Conservation (phyloP, 768 basidiomycete genomes). For the Tylopilus rubrobrunneus region DNA sequence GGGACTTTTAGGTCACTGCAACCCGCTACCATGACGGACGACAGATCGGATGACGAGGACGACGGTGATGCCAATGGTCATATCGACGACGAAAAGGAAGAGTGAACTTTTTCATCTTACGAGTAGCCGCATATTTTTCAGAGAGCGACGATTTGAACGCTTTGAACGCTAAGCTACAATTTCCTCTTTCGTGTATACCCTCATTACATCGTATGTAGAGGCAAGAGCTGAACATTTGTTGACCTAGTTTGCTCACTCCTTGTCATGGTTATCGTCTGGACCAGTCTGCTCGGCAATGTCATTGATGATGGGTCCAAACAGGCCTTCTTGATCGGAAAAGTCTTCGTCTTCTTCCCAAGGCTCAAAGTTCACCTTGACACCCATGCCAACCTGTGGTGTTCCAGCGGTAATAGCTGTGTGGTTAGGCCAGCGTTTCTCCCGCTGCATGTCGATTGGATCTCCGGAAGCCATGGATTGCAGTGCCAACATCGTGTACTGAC, state of each 20-base stretch:
- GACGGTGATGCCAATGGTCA: conserved; percentile 37
- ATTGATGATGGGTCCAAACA: conserved; percentile 23
- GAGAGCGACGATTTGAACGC: conserved; percentile 1
- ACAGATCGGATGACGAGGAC: conserved; percentile 77
- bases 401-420: conserved; percentile 34
- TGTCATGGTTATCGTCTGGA: conserved; percentile 2
- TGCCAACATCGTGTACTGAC: conserved; percentile 66
- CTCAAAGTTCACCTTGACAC: conserved; percentile 54
- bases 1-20: conserved; percentile 46
- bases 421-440: conserved; percentile 77
- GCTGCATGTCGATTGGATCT: conserved; percentile 68
- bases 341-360: conserved; percentile 56
- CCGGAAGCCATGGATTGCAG: conserved; percentile 71
- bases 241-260: not conserved
- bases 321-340: conserved; percentile 43
- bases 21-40: conserved; percentile 52
- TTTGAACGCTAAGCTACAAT: not conserved
- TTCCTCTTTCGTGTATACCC: conserved; percentile 9
- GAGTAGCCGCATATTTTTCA: not conserved
- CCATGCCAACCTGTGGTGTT: conserved; percentile 23
- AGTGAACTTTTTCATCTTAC: conserved; percentile 16
- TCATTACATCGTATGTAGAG: conserved; percentile 6
- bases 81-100: conserved; percentile 28
- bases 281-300: conserved; percentile 8
- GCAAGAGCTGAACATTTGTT: not conserved